Conservation (phyloP, 2,329 filamentous ascomycete genomes). For the Pestalotiopsis sp. region DNA sequence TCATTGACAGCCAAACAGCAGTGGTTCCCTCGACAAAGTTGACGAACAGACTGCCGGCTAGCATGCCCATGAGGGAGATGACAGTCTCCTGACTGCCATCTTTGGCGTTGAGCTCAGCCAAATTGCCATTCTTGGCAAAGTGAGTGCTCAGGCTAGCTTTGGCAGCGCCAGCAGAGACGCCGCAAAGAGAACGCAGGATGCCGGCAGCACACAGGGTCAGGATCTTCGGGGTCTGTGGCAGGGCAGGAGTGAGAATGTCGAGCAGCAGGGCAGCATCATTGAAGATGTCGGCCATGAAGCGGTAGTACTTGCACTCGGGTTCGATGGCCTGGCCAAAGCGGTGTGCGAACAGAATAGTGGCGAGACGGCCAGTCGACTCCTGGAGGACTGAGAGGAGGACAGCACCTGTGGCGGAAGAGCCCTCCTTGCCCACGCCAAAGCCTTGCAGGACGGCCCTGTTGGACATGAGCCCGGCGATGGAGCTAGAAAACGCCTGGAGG, state of each 20-base stretch:
- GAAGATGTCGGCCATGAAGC: conserved; percentile 84
- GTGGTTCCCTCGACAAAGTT: conserved; percentile 70
- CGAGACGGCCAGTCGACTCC: conserved; percentile 77
- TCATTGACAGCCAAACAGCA: conserved; percentile 74
- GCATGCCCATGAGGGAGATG: conserved; percentile 85
- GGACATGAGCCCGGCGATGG: conserved; percentile 78
- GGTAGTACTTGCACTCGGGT: conserved; percentile 88
- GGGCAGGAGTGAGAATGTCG: conserved; percentile 78
- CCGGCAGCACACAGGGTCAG: conserved; percentile 52
- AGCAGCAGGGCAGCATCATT: conserved; percentile 86
- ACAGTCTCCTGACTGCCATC: conserved; percentile 96
- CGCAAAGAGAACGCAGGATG: conserved; percentile 69
- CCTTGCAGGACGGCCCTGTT: conserved; percentile 79
- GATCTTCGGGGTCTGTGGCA: conserved; percentile 58
- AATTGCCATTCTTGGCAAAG: conserved; percentile 83
- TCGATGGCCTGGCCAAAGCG: conserved; percentile 80
- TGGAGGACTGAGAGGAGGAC: conserved; percentile 83
- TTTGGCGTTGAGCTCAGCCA: conserved; percentile 87
- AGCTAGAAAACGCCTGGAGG: conserved; percentile 81
- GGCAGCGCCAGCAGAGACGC: conserved; percentile 85
- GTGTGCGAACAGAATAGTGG: conserved; percentile 86
- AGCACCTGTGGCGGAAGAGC: conserved; percentile 77
- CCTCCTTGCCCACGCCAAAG: conserved; percentile 81
- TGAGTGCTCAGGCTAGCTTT: conserved; percentile 92
- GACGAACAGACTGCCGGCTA: conserved; percentile 81